Evolutionary conservation across 192 early-diverging fungal genomes (phyloP).

Genomic region (Lobosporangium transversale): DNA sequence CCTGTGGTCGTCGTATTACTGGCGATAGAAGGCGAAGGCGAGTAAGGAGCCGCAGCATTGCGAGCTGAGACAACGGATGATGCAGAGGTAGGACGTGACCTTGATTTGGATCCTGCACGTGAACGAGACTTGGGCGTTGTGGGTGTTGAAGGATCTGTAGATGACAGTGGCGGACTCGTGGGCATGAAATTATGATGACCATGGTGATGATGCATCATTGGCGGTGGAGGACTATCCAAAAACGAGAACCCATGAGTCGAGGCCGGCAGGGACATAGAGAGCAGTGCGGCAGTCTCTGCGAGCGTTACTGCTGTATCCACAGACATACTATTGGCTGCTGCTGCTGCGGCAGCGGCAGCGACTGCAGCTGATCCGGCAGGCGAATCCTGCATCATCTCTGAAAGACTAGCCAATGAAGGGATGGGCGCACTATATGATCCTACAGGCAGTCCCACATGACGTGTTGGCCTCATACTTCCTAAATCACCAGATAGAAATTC

Average conservation of each 20-base stretch:
- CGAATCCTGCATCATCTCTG: conserved; percentile 49
- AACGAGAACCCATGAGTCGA: conserved; percentile 41
- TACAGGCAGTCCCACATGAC: conserved; percentile 38
- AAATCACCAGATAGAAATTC: conserved; percentile 41
- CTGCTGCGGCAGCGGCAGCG: not conserved
- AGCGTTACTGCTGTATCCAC: conserved; percentile 8
- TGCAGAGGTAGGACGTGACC: conserved; percentile 40
- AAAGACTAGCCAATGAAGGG: conserved; percentile 44
- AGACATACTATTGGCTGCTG: no score
- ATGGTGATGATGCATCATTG: conserved; percentile 33
- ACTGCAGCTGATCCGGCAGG: conserved; percentile 11
- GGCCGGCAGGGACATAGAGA: conserved; percentile 46
- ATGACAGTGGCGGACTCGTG: conserved; percentile 36
- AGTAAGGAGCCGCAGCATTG: conserved; percentile 45
- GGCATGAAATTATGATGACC: conserved; percentile 29
- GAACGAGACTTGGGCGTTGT: conserved; percentile 38
- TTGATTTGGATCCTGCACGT: conserved; percentile 45
- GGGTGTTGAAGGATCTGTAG: conserved; percentile 33
- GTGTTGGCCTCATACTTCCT: conserved; percentile 16
- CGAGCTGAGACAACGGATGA: conserved; percentile 30
- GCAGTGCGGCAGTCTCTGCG: conserved; percentile 25
- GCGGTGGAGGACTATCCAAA: conserved; percentile 41
- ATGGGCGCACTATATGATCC: conserved; percentile 44
- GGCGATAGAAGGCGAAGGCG: conserved; percentile 34
- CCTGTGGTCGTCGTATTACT: not conserved